Evolutionary conservation across 2,329 filamentous ascomycete genomes (phyloP).

Genomic region (Parastagonospora avenae): DNA sequence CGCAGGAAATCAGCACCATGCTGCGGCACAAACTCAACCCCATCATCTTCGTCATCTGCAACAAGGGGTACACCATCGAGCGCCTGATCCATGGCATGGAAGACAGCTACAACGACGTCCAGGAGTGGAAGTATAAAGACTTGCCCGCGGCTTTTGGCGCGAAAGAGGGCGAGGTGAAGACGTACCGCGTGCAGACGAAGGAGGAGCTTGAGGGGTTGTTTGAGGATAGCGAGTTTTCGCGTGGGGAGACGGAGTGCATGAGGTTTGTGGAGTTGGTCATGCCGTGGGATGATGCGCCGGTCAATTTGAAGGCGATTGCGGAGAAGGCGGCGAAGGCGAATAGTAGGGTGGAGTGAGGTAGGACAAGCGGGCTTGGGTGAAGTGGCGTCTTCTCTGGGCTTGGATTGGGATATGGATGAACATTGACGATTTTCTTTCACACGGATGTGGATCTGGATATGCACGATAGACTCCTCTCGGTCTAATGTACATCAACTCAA

Average conservation of each 20-base stretch:
- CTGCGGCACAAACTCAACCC: conserved; percentile 74
- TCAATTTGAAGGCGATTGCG: conserved; percentile 70
- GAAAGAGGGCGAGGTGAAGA: conserved; percentile 61
- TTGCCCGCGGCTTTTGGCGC: conserved; percentile 72
- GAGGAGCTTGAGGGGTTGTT: conserved; percentile 71
- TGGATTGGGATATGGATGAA: too few relatives aligned
- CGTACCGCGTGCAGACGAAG: conserved; percentile 71
- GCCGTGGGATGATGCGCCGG: conserved; percentile 77
- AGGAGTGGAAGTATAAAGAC: conserved; percentile 72
- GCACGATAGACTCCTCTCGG: too few relatives aligned
- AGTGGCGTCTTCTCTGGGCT: too few relatives aligned
- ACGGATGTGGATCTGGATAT: too few relatives aligned
- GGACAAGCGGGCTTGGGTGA: too few relatives aligned
- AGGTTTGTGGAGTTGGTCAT: conserved; percentile 84
- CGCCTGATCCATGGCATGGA: conserved; percentile 85
- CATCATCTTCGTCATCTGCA: conserved; percentile 86
- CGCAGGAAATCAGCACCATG: conserved; percentile 84
- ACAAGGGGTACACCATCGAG: conserved; percentile 89
- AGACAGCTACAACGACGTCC: conserved; percentile 80
- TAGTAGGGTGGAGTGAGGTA: conserved; percentile 10
- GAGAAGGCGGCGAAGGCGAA: conserved; percentile 74
- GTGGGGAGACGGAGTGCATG: conserved; percentile 49
- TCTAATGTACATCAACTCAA: too few relatives aligned
- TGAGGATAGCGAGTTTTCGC: conserved; percentile 63
- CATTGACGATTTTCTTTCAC: too few relatives aligned